These are phyloP conservation scores for Oryza punctata DNA, from an alignment of 176 grass and related monocot genomes.

Conservation along the genomic window DNA sequence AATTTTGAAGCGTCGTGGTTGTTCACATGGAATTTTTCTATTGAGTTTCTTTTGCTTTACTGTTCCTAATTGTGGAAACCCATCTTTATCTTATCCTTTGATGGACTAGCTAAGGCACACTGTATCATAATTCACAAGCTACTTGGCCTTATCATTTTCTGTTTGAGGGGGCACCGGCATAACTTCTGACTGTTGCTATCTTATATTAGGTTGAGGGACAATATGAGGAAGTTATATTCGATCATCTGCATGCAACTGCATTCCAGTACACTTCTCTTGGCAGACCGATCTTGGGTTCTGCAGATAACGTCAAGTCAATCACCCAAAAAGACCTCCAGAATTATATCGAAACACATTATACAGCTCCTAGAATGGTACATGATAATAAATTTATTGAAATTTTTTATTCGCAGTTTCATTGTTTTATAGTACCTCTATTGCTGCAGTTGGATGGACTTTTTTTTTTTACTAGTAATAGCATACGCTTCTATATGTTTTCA, in stretches of 20 bases:
- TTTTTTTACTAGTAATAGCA: conserved; percentile 5
- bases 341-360: conserved; percentile 95
- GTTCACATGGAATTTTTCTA: background rate
- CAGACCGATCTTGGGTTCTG: conserved; percentile 83
- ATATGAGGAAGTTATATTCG: conserved; percentile 94
- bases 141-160: background rate
- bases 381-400: conserved; percentile 18
- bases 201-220: conserved; percentile 79
- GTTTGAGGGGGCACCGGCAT: background rate
- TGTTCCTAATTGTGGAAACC: background rate
- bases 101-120: background rate
- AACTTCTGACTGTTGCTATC: conserved; percentile 21
- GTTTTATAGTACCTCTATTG: conserved; percentile 2
- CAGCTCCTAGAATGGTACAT: conserved; percentile 87
- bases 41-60: background rate
- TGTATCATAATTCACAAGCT: background rate
- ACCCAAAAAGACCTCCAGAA: conserved; percentile 71
- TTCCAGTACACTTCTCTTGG: conserved; percentile 97
- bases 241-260: conserved; percentile 97
- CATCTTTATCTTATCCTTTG: background rate
- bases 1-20: background rate
- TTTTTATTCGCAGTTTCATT: background rate
- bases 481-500: conserved; percentile 34
- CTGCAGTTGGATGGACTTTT: conserved; percentile 12
- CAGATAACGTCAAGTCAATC: conserved; percentile 78